Base-by-base conservation (phyloP, 2,329 filamentous ascomycete genomes). In the Spiromastix sp. region DNA sequence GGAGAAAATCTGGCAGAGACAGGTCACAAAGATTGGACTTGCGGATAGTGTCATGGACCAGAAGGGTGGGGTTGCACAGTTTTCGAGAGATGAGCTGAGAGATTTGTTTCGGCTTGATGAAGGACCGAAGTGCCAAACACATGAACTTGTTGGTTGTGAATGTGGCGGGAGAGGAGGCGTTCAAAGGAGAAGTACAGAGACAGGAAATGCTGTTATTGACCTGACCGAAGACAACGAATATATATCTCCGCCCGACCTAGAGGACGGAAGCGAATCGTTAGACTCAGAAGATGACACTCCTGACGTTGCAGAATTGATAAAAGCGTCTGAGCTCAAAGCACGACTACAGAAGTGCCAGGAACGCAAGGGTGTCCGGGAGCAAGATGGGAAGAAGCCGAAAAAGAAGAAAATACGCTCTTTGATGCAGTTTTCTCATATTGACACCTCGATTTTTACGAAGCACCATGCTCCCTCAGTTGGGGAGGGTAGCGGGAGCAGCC, bases 1-100 rank as follows among this genome's bases (percentile, higher is more conserved):
- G 43, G 79, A 85, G 57, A 83, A 81, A 56, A 84, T 85, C 38
- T 84, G 74, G 59, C 79, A 84, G 52, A 66, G 80, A 6, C 80
- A 85, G 51, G 64, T 82, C 24, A 81, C 75, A 35, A 85, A 85
- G 54, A 70, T 74, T 45, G 78, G 78, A 2, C 62, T 85, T 2
- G 78, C 79, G 2, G 77, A 82, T 48, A 79, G 74, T 36, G 76
- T 85, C 19, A 78, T 85, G 48, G 79, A 84, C 43, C 70, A 74
- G 41, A 81, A 79, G 50, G 66, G 67, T 21, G 70, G 51, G 8
- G 55, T 68, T 16, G 65, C 71, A 6, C 74, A 72, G 21, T 85
- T 85, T 50, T 77, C 77, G 0, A 61, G 64, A 4, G 74, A 80
- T 30, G 80, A 84, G 45, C 56, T 84, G 17, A 65, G 70, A 34